These are phyloP conservation scores for Yarrowia deformans DNA, from an alignment of 805 yeast species.

Conservation along the genomic window DNA sequence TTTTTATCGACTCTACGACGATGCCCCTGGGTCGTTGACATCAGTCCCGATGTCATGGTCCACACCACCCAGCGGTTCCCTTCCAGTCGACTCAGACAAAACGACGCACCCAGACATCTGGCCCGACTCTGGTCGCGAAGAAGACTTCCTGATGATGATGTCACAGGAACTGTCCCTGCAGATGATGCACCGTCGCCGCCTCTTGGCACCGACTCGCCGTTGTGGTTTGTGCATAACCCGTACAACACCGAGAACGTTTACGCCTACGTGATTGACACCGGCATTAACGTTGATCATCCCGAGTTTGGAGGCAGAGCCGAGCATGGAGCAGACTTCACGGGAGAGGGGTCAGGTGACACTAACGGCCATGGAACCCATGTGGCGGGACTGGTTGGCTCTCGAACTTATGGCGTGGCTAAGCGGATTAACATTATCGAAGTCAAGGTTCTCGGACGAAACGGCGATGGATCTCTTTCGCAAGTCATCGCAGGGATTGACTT, in stretches of 20 bases:
- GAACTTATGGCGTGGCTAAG: slow-evolving; percentile 83
- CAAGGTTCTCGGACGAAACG: slow-evolving; percentile 71
- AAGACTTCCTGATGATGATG: slow-evolving; percentile 24
- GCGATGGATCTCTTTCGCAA: slow-evolving; percentile 63
- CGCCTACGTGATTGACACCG: slow-evolving; percentile 86
- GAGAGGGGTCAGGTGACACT: slow-evolving; percentile 63
- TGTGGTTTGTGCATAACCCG: slow-evolving; percentile 35
- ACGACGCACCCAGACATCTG: slow-evolving; percentile 30
- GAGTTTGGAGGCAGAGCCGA: slow-evolving; percentile 57
- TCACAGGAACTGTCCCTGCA: slow-evolving; percentile 13
- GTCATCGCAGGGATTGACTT: slow-evolving; percentile 52
- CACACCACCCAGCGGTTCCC: slow-evolving; percentile 24
- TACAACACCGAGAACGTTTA: slow-evolving; percentile 53
- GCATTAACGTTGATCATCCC: slow-evolving; percentile 56
- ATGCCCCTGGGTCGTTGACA: slow-evolving; percentile 33
- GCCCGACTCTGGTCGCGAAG: slow-evolving; percentile 33
- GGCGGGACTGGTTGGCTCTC: slow-evolving; percentile 86
- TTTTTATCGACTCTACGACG: slow-evolving; percentile 16
- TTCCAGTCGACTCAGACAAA: slow-evolving; percentile 1
- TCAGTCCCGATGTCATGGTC: slow-evolving; percentile 26
- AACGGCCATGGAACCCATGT: slow-evolving; percentile 95
- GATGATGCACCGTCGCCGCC: slow-evolving; percentile 28
- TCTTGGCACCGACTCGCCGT: slow-evolving; percentile 27
- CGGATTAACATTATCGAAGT: slow-evolving; percentile 68
- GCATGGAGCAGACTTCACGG: slow-evolving; percentile 57